Percentiles rank a stretch among this genome's conserved stretches.
Evolutionary conservation across 106 monocot genomes (phyloP).

Genomic region (Allium sativum): DNA sequence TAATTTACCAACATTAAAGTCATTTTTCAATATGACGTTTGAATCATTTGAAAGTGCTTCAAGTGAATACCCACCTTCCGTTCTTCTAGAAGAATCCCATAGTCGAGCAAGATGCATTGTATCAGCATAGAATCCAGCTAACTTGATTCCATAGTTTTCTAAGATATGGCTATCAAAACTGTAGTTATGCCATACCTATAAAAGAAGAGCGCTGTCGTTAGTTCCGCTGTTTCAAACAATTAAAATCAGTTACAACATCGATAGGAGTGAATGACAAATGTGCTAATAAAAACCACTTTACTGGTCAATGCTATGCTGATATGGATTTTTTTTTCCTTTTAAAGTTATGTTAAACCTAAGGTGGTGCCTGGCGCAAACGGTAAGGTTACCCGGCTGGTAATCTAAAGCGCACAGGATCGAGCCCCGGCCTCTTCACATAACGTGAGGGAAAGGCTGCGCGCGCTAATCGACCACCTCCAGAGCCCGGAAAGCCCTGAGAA

Average conservation of each 20-base stretch:
- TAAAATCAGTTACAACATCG: constrained; percentile 74
- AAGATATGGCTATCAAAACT: constrained; percentile 92
- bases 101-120: constrained; percentile 99
- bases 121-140: constrained; percentile 97
- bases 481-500: too few relatives aligned
- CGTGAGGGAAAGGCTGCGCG: too few relatives aligned
- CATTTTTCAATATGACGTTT: constrained; percentile 37
- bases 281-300: too few relatives aligned
- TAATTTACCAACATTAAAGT: constrained; percentile 55
- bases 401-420: too few relatives aligned
- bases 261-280: too few relatives aligned
- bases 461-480: too few relatives aligned
- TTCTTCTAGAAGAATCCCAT: constrained; percentile 85
- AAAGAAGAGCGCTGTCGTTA: neutral
- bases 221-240: constrained; percentile 29
- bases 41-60: constrained; percentile 80
- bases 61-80: constrained; percentile 92
- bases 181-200: constrained; percentile 99
- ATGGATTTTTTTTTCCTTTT: too few relatives aligned
- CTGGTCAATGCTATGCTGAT: too few relatives aligned
- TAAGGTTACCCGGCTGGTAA: too few relatives aligned
- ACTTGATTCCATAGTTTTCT: constrained; percentile 73
- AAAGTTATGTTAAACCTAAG: too few relatives aligned
- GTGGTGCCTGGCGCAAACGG: too few relatives aligned
- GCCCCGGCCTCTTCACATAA: too few relatives aligned